Conservation (phyloP, 768 basidiomycete species). For the Mycena filopes region DNA sequence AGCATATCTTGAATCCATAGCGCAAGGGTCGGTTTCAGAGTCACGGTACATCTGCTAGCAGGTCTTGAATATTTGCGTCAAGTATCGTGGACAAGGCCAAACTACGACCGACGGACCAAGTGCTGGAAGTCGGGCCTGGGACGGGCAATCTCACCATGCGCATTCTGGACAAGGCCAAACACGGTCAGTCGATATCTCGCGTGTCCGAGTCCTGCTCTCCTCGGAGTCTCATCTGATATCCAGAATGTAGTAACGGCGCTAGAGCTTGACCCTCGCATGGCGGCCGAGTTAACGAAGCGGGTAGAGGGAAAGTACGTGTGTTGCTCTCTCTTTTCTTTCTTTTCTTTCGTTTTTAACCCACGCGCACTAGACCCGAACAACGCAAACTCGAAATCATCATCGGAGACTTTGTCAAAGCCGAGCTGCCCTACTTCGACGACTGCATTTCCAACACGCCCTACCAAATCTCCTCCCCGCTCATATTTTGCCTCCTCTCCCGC, state of each 20-base stretch:
- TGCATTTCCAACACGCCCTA: conserved; percentile 99
- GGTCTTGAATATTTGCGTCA: background rate
- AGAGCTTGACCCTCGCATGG: conserved; percentile 99
- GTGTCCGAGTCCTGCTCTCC: too few relatives aligned
- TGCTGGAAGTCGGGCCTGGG: conserved; percentile 73
- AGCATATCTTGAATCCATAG: conserved; percentile 96
- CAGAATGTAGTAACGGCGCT: conserved; percentile 73
- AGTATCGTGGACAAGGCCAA: conserved; percentile 74
- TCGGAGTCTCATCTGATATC: too few relatives aligned
- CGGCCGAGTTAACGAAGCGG: conserved; percentile 95
- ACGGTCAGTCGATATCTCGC: conserved; percentile 48
- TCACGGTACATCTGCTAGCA: background rate
- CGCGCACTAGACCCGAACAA: conserved; percentile 82
- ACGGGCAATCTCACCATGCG: conserved; percentile 96
- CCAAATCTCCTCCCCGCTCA: conserved; percentile 97
- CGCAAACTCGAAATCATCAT: conserved; percentile 94
- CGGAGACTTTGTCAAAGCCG: conserved; percentile 98
- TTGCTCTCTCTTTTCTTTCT: conserved; percentile 7
- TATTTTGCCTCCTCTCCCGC: conserved; percentile 96
- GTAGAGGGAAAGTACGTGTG: conserved; percentile 97
- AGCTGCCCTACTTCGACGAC: conserved; percentile 97
- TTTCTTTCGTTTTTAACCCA: background rate
- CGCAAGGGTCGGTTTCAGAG: conserved; percentile 80
- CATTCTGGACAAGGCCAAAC: conserved; percentile 93
- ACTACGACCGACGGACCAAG: conserved; percentile 56